Percentiles rank a stretch among this genome's conserved stretches.
These are phyloP conservation scores for Saccharomyces mikatae DNA, from an alignment of 805 yeast genomes.

Conservation along the genomic window DNA sequence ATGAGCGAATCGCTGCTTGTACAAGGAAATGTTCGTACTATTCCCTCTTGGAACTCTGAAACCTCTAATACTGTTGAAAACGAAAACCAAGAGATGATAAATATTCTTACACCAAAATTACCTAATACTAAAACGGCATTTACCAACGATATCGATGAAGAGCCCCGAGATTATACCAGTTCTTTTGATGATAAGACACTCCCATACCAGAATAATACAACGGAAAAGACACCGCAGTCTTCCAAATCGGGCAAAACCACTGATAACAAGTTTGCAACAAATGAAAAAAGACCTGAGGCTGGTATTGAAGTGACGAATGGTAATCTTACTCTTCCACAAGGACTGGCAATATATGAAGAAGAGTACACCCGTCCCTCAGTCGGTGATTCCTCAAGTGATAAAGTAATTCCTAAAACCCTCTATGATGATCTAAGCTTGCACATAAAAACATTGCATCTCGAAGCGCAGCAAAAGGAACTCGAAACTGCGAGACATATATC, in stretches of 20 bases:
- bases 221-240: neutral
- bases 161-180: neutral
- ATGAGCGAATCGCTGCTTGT: neutral
- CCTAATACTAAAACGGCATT: neutral
- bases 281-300: neutral
- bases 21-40: neutral
- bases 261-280: neutral
- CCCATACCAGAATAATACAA: neutral
- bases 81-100: neutral
- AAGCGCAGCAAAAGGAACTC: neutral
- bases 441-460: neutral
- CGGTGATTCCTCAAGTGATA: neutral
- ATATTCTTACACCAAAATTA: neutral
- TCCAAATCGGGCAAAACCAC: neutral
- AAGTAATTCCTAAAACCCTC: neutral
- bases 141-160: neutral
- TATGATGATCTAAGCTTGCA: neutral
- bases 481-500: slow-evolving; percentile 32
- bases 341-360: neutral
- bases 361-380: neutral
- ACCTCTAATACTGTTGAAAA: neutral
- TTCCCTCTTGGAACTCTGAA: neutral
- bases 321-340: neutral
- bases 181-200: neutral
- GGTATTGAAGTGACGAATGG: neutral